Evolutionary conservation across 768 basidiomycete species (phyloP), one percentile per base, ranked within the genome.

Genomic region (Boletus speciosus): DNA sequence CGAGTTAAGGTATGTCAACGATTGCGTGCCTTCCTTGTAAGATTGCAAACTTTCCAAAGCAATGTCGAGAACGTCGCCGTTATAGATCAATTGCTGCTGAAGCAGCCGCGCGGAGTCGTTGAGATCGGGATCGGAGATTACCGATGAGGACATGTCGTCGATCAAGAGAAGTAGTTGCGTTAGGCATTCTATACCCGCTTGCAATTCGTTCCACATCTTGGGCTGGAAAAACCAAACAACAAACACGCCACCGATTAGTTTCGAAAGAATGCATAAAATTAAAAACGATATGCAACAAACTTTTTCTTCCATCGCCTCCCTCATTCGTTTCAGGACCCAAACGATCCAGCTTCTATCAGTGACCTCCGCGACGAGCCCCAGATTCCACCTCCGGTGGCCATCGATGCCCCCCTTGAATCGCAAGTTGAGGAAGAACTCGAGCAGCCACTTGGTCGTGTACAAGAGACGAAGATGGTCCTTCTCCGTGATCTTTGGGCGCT

Each of bases 101-200:
- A 98, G 77, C 19, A 87, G 75, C 51, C 84, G 84, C 46, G 94
- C 89, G 25, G 88, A 86, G 35, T 96, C 93, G 41, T 75, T 73
- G 58, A 93, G 77, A 59, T 63, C 56, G 23, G 69, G 43, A 56
- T 72, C 69, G 66, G 69, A 71, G 45, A 71, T 71, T 37, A 63
- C 62, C 48, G 79, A 74, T 43, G 78, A 75, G 32, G 85, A 79
- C 86, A 99, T 93, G 44, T 73, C 73, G 63, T 98, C 94, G 66
- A 98, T 86, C 63, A 96, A 82, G 43, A 92, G 80, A 31, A 98
- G 80, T 51, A 98, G 78, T 63, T 97, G 94, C 19, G 93, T 94
- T 60, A 98, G 81, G 68, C 93, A 96, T 65, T 96, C 91, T 64
- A 97, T 83, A 32, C 93, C 93, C 32, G 93, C 91, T 70, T 98